Evolutionary conservation across 352 stramenopile species (phyloP), one percentile per base, ranked within the genome.

Genomic region (Phytophthora multivora): DNA sequence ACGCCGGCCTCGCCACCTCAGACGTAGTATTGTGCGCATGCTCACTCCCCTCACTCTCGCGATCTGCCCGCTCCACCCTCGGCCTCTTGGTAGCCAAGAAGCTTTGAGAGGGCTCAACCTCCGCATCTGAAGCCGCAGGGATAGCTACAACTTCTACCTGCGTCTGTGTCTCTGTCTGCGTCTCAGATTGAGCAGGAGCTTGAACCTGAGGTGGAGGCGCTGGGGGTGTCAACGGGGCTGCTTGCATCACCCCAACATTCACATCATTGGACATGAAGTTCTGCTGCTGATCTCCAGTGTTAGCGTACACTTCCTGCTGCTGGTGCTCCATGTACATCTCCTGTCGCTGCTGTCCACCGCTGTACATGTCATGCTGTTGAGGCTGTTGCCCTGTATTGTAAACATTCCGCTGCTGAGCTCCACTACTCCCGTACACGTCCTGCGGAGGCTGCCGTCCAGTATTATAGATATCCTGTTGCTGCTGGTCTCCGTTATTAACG

Each of bases 401-500:
- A 3, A 57, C 23, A 23, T 45, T 26, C 4, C 52, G 58, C 21
- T 51, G 47, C 36, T 48, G 43, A n/a, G n/a, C 45, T 16, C 47
- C 19, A 38, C 38, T 43, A 39, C 3, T 48, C 6, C 31, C 33
- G n/a, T 54, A 66, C 5, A 63, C 25, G 2, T 53, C 30, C 9
- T 57, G 56, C 16, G 28, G 45, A 36, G 40, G 19, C 19, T 59
- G 58, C 9, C 8, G 36, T 30, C 16, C 39, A 19, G 16, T 60
- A 33, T 33, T 33, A 33, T 33, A 66, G 31, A 66, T 43, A 36
- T 66, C 35, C 31, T 66, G 51, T 18, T 64, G 42, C 5, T 64
- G 45, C 13, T 63, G 57, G 15, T 71, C 62, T 49, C 59, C 59
- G 12, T 51, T 52, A 43, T 67, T 63, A 3, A 38, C 38, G 53